Percentiles rank a stretch among this genome's conserved stretches.
These are phyloP conservation scores for Rhizoctonia solani DNA, from an alignment of 1,284 basidiomycete species.

Conservation along the genomic window DNA sequence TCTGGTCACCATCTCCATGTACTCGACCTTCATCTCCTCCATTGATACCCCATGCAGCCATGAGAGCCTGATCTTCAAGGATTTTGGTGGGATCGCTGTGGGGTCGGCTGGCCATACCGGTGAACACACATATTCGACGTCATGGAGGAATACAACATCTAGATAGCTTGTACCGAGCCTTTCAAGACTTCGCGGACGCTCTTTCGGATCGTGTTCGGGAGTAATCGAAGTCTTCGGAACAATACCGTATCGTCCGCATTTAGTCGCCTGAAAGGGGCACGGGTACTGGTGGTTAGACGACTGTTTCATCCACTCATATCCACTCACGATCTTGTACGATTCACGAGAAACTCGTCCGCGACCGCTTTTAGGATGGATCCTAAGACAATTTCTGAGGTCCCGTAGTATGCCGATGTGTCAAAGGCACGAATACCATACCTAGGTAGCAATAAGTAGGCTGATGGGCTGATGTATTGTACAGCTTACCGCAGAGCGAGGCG, in stretches of 20 bases:
- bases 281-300: neutral
- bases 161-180: conserved; percentile 82
- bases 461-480: neutral
- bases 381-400: conserved; percentile 86
- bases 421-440: conserved; percentile 90
- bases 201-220: conserved; percentile 68
- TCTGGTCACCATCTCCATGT: conserved; percentile 78
- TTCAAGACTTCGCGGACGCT: conserved; percentile 72
- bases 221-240: conserved; percentile 75
- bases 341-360: conserved; percentile 70
- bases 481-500: conserved; percentile 76
- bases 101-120: conserved; percentile 50
- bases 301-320: conserved; percentile 37
- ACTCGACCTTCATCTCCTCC: conserved; percentile 62
- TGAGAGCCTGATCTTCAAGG: conserved; percentile 55
- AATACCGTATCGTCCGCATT: conserved; percentile 85
- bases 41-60: conserved; percentile 59
- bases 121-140: conserved; percentile 84
- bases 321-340: conserved; percentile 74
- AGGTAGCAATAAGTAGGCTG: neutral
- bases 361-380: conserved; percentile 74
- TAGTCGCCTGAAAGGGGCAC: conserved; percentile 70
- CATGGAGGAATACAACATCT: conserved; percentile 89
- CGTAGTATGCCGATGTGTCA: conserved; percentile 90
- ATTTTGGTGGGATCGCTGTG: conserved; percentile 62